phyloP scores from a whole-genome alignment of 2,329 filamentous ascomycete genomes.

The Pseudopithomyces maydicus region DNA sequence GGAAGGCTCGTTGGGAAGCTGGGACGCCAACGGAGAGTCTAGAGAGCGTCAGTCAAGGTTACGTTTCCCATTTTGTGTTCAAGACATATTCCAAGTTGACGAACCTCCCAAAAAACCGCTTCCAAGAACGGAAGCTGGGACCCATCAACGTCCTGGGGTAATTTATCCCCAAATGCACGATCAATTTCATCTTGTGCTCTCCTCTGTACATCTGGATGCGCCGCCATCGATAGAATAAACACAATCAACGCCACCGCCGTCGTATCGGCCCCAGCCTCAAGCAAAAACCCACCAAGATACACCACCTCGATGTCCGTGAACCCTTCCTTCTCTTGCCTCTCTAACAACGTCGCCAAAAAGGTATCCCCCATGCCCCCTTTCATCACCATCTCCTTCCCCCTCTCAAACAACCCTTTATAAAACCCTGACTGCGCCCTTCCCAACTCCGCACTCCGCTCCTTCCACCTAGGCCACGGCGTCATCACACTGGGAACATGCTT shows the following conservation, averaged over 20 bases:
- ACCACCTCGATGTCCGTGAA: slow-evolving; percentile 14
- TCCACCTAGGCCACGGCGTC: slow-evolving; percentile 18
- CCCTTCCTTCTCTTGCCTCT: slow-evolving; percentile 12
- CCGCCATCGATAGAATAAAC: slow-evolving; percentile 9
- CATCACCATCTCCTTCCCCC: slow-evolving; percentile 7
- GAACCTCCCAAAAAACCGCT: slow-evolving; percentile 20
- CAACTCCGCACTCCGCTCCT: slow-evolving; percentile 7
- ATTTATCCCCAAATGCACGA: slow-evolving; percentile 21
- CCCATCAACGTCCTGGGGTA: slow-evolving; percentile 29
- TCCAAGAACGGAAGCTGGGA: slow-evolving; percentile 36
- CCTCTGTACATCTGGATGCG: slow-evolving; percentile 21
- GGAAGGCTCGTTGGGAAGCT: slow-evolving; percentile 37
- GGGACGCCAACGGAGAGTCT: slow-evolving; percentile 42
- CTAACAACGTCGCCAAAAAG: slow-evolving; percentile 7
- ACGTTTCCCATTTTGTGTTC: background rate
- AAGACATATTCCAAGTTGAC: background rate
- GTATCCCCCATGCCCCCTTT: slow-evolving; percentile 7
- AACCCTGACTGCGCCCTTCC: slow-evolving; percentile 8
- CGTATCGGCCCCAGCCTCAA: slow-evolving; percentile 32
- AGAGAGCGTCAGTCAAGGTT: background rate
- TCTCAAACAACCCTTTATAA: slow-evolving; percentile 11
- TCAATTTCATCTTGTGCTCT: slow-evolving; percentile 42
- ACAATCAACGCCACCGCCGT: slow-evolving; percentile 24
- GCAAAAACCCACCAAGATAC: slow-evolving; percentile 12
- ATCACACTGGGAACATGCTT: slow-evolving; percentile 10